Percentiles rank a stretch among this genome's conserved stretches.
Conservation (phyloP, 2,329 filamentous ascomycete genomes). For the Botrytis cinerea region DNA sequence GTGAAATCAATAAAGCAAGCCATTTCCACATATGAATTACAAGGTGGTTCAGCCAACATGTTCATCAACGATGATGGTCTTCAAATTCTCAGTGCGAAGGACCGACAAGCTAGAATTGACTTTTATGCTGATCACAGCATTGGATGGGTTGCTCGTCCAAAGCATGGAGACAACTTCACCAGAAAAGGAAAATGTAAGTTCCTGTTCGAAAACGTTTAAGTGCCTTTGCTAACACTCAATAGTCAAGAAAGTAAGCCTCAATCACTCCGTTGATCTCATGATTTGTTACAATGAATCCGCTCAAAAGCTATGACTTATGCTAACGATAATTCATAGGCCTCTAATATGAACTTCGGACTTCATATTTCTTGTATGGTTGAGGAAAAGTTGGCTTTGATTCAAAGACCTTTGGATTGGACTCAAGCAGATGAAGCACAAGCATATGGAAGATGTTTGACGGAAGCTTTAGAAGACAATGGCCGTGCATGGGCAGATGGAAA, state of each 20-base stretch:
- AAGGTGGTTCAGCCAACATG: slow-evolving; percentile 76
- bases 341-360: slow-evolving; percentile 72
- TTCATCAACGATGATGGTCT: slow-evolving; percentile 77
- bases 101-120: slow-evolving; percentile 63
- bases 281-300: neutral
- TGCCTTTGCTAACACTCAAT: slow-evolving; percentile 25
- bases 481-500: slow-evolving; percentile 82
- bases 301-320: neutral
- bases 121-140: slow-evolving; percentile 71
- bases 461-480: slow-evolving; percentile 66
- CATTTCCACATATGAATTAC: slow-evolving; percentile 74
- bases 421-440: slow-evolving; percentile 67
- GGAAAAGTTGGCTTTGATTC: slow-evolving; percentile 61
- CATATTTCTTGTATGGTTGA: slow-evolving; percentile 71
- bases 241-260: slow-evolving; percentile 46
- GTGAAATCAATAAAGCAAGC: slow-evolving; percentile 76
- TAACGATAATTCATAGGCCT: slow-evolving; percentile 52
- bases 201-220: neutral
- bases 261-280: neutral
- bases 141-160: slow-evolving; percentile 67
- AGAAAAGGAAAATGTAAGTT: slow-evolving; percentile 58
- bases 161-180: slow-evolving; percentile 62
- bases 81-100: slow-evolving; percentile 64
- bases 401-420: slow-evolving; percentile 63
- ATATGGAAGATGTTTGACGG: slow-evolving; percentile 65